A percentile compares a stretch with the other conserved stretches of the same genome.
Evolutionary conservation across 2,329 filamentous ascomycete genomes (phyloP).

Genomic region (Diaporthe sp.): DNA sequence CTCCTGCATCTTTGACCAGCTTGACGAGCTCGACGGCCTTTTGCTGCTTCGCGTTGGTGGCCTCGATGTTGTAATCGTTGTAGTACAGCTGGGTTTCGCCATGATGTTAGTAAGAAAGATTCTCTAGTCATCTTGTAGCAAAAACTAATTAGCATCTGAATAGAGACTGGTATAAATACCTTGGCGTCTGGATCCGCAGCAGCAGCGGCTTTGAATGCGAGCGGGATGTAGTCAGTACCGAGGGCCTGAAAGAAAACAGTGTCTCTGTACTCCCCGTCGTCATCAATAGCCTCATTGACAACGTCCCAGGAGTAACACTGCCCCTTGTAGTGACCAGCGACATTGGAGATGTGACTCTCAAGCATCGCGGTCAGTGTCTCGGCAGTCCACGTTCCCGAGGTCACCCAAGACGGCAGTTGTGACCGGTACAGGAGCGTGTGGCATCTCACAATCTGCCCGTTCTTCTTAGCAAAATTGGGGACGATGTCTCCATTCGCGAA

Average conservation of each 20-base stretch:
- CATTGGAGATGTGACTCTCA: conserved; percentile 71
- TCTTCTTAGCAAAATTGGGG: conserved; percentile 59
- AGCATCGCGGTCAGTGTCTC: conserved; percentile 65
- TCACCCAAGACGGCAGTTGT: conserved; percentile 65
- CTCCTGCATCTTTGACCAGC: conserved; percentile 59
- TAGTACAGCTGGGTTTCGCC: conserved; percentile 62
- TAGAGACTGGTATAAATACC: background rate
- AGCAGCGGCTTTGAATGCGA: conserved; percentile 69
- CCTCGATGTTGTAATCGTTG: conserved; percentile 68
- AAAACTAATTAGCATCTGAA: background rate
- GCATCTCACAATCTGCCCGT: conserved; percentile 69
- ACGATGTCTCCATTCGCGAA: conserved; percentile 69
- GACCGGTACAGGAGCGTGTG: conserved; percentile 69
- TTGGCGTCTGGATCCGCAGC: conserved; percentile 61
- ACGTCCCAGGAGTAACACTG: conserved; percentile 76
- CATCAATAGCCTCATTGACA: conserved; percentile 72
- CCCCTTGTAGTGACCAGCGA: conserved; percentile 66
- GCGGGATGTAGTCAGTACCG: conserved; percentile 68
- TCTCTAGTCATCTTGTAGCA: background rate
- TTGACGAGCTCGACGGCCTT: conserved; percentile 58
- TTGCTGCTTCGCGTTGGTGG: conserved; percentile 59
- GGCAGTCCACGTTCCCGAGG: conserved; percentile 64
- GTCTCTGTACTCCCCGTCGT: conserved; percentile 66
- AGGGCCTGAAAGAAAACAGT: conserved; percentile 67
- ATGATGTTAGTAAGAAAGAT: background rate